phyloP scores from a whole-genome alignment of 1,284 basidiomycete species.

The Tilletiopsis washingtonensis region DNA sequence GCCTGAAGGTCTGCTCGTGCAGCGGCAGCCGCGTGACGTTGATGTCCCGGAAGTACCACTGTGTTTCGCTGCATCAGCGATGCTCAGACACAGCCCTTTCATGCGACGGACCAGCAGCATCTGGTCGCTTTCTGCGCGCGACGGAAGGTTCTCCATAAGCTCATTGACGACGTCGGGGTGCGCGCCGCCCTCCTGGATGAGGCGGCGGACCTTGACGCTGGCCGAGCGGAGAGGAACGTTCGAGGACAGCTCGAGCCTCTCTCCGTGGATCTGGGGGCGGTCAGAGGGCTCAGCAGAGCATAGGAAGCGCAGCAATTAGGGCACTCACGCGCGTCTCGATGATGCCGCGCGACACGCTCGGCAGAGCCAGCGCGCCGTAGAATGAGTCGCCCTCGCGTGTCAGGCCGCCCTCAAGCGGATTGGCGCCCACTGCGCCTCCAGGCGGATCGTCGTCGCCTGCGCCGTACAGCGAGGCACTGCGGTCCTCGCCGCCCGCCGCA shows the following conservation, averaged over 20 bases:
- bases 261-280: constrained; percentile 34
- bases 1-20: constrained; percentile 74
- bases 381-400: constrained; percentile 37
- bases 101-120: too few species aligned
- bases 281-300: background rate
- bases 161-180: constrained; percentile 29
- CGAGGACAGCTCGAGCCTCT: constrained; percentile 37
- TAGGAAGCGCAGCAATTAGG: background rate
- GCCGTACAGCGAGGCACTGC: constrained; percentile 1
- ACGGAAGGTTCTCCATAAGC: constrained; percentile 35
- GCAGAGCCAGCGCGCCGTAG: constrained; percentile 41
- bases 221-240: constrained; percentile 39
- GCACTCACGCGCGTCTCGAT: constrained; percentile 28
- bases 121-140: constrained; percentile 24
- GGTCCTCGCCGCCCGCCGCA: background rate
- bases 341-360: constrained; percentile 34
- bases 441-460: background rate
- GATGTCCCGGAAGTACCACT: constrained; percentile 52
- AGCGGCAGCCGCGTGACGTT: constrained; percentile 89
- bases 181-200: constrained; percentile 42
- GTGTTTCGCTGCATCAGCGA: too few species aligned
- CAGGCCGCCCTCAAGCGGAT: constrained; percentile 34
- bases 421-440: background rate
- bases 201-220: constrained; percentile 31
- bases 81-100: too few species aligned